Evolutionary conservation across 75 land plant species (phyloP).

Genomic region (Cupressus sempervirens): DNA sequence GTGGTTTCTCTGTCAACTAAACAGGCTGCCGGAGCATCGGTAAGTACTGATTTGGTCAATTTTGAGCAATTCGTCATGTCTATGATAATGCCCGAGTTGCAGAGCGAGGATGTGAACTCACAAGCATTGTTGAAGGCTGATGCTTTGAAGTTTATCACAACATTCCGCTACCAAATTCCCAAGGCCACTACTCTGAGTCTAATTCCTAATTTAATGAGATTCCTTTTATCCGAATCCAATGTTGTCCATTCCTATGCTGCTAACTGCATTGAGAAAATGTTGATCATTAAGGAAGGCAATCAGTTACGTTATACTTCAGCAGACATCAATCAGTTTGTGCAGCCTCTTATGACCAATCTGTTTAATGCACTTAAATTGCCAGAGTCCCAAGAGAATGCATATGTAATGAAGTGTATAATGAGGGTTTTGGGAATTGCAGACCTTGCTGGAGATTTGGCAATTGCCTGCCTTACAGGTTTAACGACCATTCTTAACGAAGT

Average conservation of each 20-base stretch:
- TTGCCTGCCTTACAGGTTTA: conserved; percentile 52
- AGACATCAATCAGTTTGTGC: conserved; percentile 61
- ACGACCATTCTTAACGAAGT: conserved; percentile 52
- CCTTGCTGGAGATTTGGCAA: conserved; percentile 49
- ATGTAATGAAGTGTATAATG: conserved; percentile 98
- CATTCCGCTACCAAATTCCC: conserved; percentile 70
- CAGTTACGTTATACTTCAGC: conserved; percentile 45
- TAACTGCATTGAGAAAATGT: conserved; percentile 80
- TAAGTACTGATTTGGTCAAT: conserved; percentile 65
- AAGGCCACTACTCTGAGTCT: conserved; percentile 55
- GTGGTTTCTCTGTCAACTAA: conserved; percentile 82
- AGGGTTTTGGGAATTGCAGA: conserved; percentile 78
- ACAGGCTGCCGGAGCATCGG: conserved; percentile 48
- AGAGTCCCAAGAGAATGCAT: conserved; percentile 91
- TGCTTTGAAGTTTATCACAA: conserved; percentile 87
- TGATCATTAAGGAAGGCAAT: conserved; percentile 79
- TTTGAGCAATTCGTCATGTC: conserved; percentile 69
- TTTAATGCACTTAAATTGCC: conserved; percentile 80
- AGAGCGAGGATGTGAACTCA: conserved; percentile 58
- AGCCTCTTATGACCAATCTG: conserved; percentile 61
- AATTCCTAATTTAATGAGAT: conserved; percentile 67
- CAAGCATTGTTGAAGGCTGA: conserved; percentile 83
- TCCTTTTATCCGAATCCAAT: conserved; percentile 76
- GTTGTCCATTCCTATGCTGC: conserved; percentile 99
- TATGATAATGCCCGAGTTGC: conserved; percentile 82